Evolutionary conservation across 2,329 filamentous ascomycete species (phyloP), one percentile per base, ranked within the genome.

Genomic region (Stachybotrys echinatus): DNA sequence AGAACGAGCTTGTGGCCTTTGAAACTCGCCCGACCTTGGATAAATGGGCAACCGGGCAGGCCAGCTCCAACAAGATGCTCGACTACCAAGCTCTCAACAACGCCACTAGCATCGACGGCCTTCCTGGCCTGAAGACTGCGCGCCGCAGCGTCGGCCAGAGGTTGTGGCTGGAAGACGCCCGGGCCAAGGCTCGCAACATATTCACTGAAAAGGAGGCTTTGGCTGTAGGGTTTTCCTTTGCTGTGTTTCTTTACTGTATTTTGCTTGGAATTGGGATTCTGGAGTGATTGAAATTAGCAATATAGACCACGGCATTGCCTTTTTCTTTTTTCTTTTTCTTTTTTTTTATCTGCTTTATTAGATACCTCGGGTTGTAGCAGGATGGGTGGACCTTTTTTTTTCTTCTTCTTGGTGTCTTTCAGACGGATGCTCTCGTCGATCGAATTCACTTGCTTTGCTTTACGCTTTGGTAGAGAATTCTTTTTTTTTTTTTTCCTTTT

Each of bases 71-170:
- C 48, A 67, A 71, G 37, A 61, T 84, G 55, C 65, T 69, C 8
- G 66, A 69, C n/a, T 88, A 85, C 58, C 82, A 82, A 59, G 70
- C 69, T 20, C 61, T 72, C 53, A 77, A 74, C 56, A 88, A 87
- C 57, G 58, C 69, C 3, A 55, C 60, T 44, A 83, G 79, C 61
- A 68, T 86, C 42, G 83, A 86, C 55, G 80, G 79, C 2, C 65
- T 85, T 19, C 78, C 81, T 0, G 82, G 81, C 0, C 60, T 87
- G 56, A 73, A 69, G 50, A 69, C 69, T 5, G 82, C 81, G 20
- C 70, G 81, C 53, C 69, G 72, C 42, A 73, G 72, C 23, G 65
- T 63, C 3, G 77, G 78, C 3, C 71, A 83, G 64, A 66, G 62
- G 52, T 50, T 81, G 39, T 71, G 70, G 59, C 23, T 75, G 17